Base-by-base conservation (phyloP, 495 filamentous ascomycete species). In the Daldinia bambusicola region DNA sequence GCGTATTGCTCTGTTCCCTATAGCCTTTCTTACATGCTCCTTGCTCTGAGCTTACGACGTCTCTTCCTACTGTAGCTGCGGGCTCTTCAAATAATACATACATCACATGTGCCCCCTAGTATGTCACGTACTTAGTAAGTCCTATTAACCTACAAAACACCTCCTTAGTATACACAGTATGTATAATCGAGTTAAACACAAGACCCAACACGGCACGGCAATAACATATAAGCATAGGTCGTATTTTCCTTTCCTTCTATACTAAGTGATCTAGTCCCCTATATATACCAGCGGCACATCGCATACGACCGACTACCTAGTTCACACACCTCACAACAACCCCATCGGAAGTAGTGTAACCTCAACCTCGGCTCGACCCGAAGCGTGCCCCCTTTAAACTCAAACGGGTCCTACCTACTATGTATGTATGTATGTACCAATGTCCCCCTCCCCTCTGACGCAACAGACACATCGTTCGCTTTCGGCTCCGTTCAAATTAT, bases 331-430 rank as follows among this genome's bases (percentile, higher is more conserved):
- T 26, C 26, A n/a, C 26, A 1, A 26, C 26, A 26, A 26, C 26
- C 34, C 13, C 55, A 18, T 32, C 16, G 6, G 53, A 36, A 37
- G 32, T 32, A 34, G 53, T 36, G 53, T 12, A 32, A 56, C 53
- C 53, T 38, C 53, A 32, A 56, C 53, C 53, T 38, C 53, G 31
- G 53, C 53, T 34, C 32, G 32, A 56, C 53, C 53, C 53, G 53
- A 53, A 32, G 53, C 31, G 32, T 16, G 16, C 34, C 34, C 51
- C 13, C 16, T 14, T 38, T 57, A 22, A 57, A 40, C 32, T 12
- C n/a, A 37, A 57, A 36, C 5, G 55, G 22, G 50, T 13, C 34
- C 26, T 26, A 26, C 34, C 26, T 26, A 26, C 26, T 26, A 26
- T 26, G 26, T 26, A 26, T 26, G 26, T 26, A 26, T 26, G 26